phyloP scores from a whole-genome alignment of 495 filamentous ascomycete species.

The Darksidea phi region DNA sequence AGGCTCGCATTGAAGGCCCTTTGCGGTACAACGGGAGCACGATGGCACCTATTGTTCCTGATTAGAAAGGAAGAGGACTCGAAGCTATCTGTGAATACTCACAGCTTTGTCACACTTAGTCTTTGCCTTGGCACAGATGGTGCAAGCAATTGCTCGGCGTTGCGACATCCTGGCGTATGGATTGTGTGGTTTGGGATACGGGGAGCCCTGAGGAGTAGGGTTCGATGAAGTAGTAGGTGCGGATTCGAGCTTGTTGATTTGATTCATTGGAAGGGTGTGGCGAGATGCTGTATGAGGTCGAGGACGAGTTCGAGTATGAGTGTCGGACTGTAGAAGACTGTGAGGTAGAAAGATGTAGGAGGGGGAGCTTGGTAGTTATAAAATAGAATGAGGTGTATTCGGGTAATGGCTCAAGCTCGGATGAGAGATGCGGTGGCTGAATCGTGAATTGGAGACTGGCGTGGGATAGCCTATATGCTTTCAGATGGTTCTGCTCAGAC shows the following conservation, averaged over 20 bases:
- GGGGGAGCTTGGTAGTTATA: conserved; percentile 7
- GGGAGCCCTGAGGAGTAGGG: conserved; percentile 17
- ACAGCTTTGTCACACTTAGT: conserved; percentile 41
- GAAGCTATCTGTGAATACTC: background rate
- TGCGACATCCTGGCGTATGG: conserved; percentile 26
- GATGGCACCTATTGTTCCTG: conserved; percentile 25
- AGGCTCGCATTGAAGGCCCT: conserved; percentile 35
- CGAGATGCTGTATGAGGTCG: conserved; percentile 4
- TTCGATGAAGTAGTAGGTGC: conserved; percentile 5
- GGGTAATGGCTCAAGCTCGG: conserved; percentile 14
- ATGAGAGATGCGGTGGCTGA: conserved; percentile 17
- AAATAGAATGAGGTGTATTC: conserved; percentile 2
- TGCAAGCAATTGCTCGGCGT: conserved; percentile 52
- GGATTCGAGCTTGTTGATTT: conserved; percentile 2
- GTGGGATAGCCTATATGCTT: conserved; percentile 27
- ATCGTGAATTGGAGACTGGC: conserved; percentile 19
- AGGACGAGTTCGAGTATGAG: background rate
- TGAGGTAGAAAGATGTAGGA: background rate
- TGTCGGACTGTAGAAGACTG: background rate
- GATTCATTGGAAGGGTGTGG: conserved; percentile 16
- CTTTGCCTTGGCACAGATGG: conserved; percentile 60
- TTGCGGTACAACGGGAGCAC: conserved; percentile 34
- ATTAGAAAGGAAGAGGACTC: background rate
- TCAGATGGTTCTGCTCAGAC: conserved; percentile 2
- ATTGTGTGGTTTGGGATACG: conserved; percentile 14